Base-by-base conservation (phyloP, 2,329 filamentous ascomycete species). In the Esteya vermicola region DNA sequence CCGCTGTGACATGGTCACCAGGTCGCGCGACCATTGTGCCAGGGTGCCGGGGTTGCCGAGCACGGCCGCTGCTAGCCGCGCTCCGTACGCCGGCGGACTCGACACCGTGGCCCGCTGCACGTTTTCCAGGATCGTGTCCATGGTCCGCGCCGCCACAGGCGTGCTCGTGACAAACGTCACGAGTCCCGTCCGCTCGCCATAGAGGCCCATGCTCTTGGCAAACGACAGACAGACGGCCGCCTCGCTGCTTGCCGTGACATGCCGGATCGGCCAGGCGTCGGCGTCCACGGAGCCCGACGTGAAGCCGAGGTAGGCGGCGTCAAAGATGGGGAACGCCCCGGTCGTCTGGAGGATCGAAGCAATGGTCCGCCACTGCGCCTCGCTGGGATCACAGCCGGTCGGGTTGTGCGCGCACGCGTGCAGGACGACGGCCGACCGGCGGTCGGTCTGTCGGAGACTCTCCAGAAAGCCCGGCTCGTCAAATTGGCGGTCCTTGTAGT, bases 401-500 rank as follows among this genome's bases (percentile, higher is more conserved):
- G 91, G 91, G 67, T 98, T 98, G 68, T 98, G 91, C 22, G 89
- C 91, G 60, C 91, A 96, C 45, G 86, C 83, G 63, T 95, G 91
- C 22, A 96, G 74, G 33, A 96, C 71, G 58, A 96, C 79, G 58
- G 96, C 76, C 57, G 83, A 88, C 50, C 78, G 76, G 36, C n/a
- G 5, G 10, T 28, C 26, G 12, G 26, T 13, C 5, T 10, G 10
- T 4, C 26, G 26, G 4, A 96, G 66, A 21, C 80, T 62, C 37
- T 64, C 58, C 59, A 85, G 75, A 80, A 95, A 86, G 62, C 85
- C 88, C 43, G 82, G 76, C 53, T 94, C 86, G 62, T 96, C 86
- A 98, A 78, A 36, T 85, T 88, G 48, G 86, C 94, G 55, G 83
- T 59, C 57, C 21, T 32, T 22, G 34, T 23, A 35, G 10, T 22